Evolutionary conservation across 805 yeast genomes (phyloP), one percentile per base, ranked within the genome.

Genomic region (Saccharomyces mikatae): DNA sequence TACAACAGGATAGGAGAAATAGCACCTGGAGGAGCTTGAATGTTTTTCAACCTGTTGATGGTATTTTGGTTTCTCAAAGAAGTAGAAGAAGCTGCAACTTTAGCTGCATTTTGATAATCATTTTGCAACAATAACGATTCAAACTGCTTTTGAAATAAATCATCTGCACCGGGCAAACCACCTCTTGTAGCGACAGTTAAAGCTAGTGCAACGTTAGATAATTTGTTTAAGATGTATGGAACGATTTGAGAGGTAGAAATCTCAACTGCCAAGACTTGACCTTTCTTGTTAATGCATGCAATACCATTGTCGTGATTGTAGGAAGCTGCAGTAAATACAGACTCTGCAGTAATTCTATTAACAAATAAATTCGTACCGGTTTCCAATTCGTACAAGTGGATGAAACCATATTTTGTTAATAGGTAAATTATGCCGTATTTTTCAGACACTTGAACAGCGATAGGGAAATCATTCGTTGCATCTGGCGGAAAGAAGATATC

Each of bases 401-500:
- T 90, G 75, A 94, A 94, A 28, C 99, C 99, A 68, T 87, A 87
- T 75, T 95, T 95, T 57, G 99, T 94, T 69, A 94, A 80, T 61
- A 94, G 79, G 72, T 90, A 94, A 58, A 87, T 78, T 57, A 94
- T 81, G 61, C 98, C 98, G 65, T 84, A 94, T 67, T 81, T 80
- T 73, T 87, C 80, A 27, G 96, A 84, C 47, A 92, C 83, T 70
- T 89, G 94, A 58, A 91, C 81, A 52, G 96, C 81, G 61, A 94
- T 90, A 57, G 99, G 99, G 84, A 94, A 94, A 74, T 94, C 99
- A 70, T 87, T 87, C 46, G 87, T 78, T 49, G 96, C 96, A 74
- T 95, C 99, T 28, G 96, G 91, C 36, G 99, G 99, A 81, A 92
- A 90, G 74, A 87, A 94, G 58, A 94, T 84, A 64, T 92, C 98